Evolutionary conservation across 192 early-diverging fungal species (phyloP).

Genomic region (Funneliformis mosseae): DNA sequence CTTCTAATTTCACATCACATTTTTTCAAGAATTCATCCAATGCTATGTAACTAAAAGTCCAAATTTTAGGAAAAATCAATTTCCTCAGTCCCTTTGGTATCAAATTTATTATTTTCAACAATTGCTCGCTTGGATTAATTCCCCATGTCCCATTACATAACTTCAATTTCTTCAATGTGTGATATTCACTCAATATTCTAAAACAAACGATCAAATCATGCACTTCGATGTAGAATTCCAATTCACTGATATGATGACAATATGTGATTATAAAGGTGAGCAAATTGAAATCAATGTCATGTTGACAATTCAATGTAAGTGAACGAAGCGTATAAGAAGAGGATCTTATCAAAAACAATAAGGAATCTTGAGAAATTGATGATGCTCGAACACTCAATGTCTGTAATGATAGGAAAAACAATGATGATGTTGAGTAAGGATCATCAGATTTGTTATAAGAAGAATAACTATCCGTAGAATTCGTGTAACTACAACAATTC

Average conservation of each 20-base stretch:
- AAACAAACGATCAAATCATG: not conserved
- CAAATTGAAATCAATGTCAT: not conserved
- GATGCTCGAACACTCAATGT: not conserved
- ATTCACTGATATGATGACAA: not conserved
- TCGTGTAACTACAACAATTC: too few species aligned
- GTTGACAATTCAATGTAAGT: constrained; percentile 1
- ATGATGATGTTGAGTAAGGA: too few species aligned
- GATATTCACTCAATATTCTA: not conserved
- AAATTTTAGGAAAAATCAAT: not conserved
- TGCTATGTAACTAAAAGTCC: not conserved
- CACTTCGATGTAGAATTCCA: not conserved
- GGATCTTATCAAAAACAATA: not conserved
- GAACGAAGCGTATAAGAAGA: not conserved
- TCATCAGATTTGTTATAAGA: too few species aligned
- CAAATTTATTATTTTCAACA: not conserved
- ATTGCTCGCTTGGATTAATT: not conserved
- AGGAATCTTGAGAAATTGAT: not conserved
- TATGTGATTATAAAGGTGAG: not conserved
- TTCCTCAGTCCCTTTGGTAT: not conserved
- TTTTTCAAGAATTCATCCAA: not conserved
- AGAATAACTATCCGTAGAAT: too few species aligned
- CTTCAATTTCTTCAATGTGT: not conserved
- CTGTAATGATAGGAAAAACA: too few species aligned
- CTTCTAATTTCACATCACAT: not conserved
- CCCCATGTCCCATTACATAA: not conserved